A percentile compares a stretch with the other conserved stretches of the same genome.
phyloP scores from a whole-genome alignment of 371 early-diverging fungal species.

The Coemansia linderi region DNA sequence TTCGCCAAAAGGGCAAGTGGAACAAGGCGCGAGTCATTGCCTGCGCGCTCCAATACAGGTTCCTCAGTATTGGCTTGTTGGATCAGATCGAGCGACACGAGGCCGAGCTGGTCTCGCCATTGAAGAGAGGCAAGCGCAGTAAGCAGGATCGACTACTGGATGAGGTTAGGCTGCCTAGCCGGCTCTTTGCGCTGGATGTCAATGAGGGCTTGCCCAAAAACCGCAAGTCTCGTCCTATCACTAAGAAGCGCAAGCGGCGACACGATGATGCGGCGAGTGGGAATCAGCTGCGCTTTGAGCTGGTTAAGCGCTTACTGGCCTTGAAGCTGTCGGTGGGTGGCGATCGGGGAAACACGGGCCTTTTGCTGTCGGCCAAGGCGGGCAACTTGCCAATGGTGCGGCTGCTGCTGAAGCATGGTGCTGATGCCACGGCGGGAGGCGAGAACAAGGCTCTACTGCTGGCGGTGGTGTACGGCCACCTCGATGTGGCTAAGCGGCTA shows the following conservation, averaged over 20 bases:
- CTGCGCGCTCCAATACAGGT: conserved; percentile 23
- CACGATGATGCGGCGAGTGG: neutral
- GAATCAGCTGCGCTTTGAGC: conserved; percentile 34
- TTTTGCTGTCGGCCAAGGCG: conserved; percentile 39
- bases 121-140: neutral
- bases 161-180: conserved; percentile 27
- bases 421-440: conserved; percentile 28
- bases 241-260: conserved; percentile 7
- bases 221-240: neutral
- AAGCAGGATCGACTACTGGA: conserved; percentile 1
- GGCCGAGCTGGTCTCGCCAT: conserved; percentile 12
- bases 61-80: conserved; percentile 31
- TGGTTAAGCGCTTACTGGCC: conserved; percentile 27
- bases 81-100: conserved; percentile 33
- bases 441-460: conserved; percentile 47
- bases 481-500: conserved; percentile 36
- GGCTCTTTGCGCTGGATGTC: conserved; percentile 23
- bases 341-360: conserved; percentile 25
- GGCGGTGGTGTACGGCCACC: conserved; percentile 47
- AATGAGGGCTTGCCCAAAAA: conserved; percentile 15
- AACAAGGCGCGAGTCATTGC: conserved; percentile 18
- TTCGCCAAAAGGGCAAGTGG: conserved; percentile 28
- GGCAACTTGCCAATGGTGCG: conserved; percentile 42
- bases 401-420: conserved; percentile 42
- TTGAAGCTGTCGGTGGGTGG: conserved; percentile 34